A percentile compares a stretch with the other conserved stretches of the same genome.
These are phyloP conservation scores for Coniochaeta ligniaria DNA, from an alignment of 2,329 filamentous ascomycete genomes.

Conservation along the genomic window DNA sequence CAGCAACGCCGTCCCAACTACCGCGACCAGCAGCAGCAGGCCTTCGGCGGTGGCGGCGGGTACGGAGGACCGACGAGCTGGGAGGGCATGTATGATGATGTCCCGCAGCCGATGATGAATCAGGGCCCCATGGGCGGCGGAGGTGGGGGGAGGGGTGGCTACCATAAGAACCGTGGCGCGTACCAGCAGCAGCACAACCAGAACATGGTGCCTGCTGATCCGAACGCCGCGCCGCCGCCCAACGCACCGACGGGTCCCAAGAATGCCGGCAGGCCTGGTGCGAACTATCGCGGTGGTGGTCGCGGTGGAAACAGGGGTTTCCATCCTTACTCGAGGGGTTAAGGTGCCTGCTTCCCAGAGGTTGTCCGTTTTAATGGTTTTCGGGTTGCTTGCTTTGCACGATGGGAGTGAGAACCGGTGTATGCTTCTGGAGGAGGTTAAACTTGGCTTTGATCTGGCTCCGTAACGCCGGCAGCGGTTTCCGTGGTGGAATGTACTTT, in stretches of 20 bases:
- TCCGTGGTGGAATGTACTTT: not conserved
- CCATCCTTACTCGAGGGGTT: conserved; percentile 59
- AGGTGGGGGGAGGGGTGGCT: conserved; percentile 37
- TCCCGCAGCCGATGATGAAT: conserved; percentile 69
- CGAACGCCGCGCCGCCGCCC: conserved; percentile 58
- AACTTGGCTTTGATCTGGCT: not conserved
- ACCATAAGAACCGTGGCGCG: conserved; percentile 25
- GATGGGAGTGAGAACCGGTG: not conserved
- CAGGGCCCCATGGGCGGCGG: conserved; percentile 15
- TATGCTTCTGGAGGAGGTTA: not conserved
- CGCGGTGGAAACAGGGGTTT: conserved; percentile 67
- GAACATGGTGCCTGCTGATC: conserved; percentile 33
- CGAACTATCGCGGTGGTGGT: conserved; percentile 89
- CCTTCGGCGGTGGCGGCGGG: conserved; percentile 18
- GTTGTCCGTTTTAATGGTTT: too few species aligned
- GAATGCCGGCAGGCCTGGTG: conserved; percentile 85
- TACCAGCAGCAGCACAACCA: conserved; percentile 20
- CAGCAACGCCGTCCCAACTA: conserved; percentile 47
- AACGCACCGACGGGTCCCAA: conserved; percentile 92
- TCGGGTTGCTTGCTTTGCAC: not conserved
- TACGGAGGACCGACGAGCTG: conserved; percentile 64
- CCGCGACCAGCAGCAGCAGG: conserved; percentile 25
- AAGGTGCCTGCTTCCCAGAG: conserved; percentile 1
- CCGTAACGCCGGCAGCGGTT: not conserved
- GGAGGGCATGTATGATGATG: conserved; percentile 98